Evolutionary conservation across 257 asterid genomes (phyloP).

Genomic region (Prunella vulgaris): DNA sequence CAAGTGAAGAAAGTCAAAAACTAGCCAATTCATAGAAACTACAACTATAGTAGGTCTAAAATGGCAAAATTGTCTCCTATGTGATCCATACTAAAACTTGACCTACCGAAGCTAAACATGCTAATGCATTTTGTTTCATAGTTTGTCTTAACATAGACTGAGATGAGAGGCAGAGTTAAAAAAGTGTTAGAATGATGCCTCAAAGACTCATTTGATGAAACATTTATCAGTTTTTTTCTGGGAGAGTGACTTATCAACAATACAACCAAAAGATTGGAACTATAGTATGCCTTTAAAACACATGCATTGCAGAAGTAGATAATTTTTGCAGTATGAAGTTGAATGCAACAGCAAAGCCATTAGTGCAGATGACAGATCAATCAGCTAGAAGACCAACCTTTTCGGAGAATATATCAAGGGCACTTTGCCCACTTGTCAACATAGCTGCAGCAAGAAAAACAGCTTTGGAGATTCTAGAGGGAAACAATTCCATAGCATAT

Average conservation of each 20-base stretch:
- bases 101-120: not conserved
- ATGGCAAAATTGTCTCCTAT: not conserved
- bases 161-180: conserved; percentile 1
- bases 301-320: not conserved
- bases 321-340: not conserved
- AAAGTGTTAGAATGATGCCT: not conserved
- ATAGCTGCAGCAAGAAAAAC: conserved; percentile 84
- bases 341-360: conserved; percentile 7
- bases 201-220: conserved; percentile 5
- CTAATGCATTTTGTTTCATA: not conserved
- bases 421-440: conserved; percentile 81
- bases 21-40: not conserved
- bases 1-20: conserved; percentile 3
- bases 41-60: not conserved
- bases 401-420: conserved; percentile 86
- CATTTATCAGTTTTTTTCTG: not conserved
- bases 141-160: not conserved
- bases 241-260: not conserved
- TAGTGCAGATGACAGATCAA: not conserved
- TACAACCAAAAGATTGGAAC: not conserved
- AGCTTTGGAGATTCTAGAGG: conserved; percentile 76
- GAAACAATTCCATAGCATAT: conserved; percentile 76
- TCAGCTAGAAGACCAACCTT: conserved; percentile 47
- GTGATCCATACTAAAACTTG: not conserved
- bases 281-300: not conserved